These are phyloP conservation scores for Pythium dissotocum DNA, from an alignment of 352 stramenopile species.

Conservation along the genomic window DNA sequence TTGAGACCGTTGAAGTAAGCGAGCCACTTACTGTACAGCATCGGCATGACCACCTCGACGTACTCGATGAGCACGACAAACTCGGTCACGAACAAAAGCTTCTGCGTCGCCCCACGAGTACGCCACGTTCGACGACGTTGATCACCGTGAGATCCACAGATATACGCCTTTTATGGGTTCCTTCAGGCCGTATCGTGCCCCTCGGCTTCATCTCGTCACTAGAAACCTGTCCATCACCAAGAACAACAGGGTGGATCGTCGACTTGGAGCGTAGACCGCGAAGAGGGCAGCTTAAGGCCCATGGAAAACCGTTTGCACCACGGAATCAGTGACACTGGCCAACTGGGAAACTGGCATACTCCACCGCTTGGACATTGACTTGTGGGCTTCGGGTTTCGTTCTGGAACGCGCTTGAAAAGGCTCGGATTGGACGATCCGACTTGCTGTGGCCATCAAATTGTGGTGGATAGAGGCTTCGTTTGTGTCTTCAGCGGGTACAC, in stretches of 20 bases:
- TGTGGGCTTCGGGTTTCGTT: not conserved
- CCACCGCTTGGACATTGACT: not conserved
- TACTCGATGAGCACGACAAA: slow-evolving; percentile 44
- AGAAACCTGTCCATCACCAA: no score
- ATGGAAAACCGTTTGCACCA: not conserved
- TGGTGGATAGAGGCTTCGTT: not conserved
- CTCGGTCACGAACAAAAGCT: slow-evolving; percentile 36
- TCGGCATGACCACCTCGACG: slow-evolving; percentile 35
- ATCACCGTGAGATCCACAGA: not conserved
- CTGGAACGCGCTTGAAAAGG: not conserved
- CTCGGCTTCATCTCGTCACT: not conserved
- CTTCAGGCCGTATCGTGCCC: not conserved
- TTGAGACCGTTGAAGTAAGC: no score
- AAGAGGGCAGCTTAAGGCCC: not conserved
- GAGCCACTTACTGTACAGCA: slow-evolving; percentile 30
- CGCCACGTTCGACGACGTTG: not conserved
- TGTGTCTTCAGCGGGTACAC: not conserved
- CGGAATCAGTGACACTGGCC: not conserved
- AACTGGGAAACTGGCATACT: not conserved
- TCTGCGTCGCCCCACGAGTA: slow-evolving; percentile 13
- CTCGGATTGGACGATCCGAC: not conserved
- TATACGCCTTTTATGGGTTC: not conserved
- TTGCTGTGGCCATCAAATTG: not conserved
- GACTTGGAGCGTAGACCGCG: not conserved
- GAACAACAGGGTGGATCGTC: not conserved